phyloP scores from a whole-genome alignment of 1,139 yeast species.

The Zygosaccharomyces pseudobailii region DNA sequence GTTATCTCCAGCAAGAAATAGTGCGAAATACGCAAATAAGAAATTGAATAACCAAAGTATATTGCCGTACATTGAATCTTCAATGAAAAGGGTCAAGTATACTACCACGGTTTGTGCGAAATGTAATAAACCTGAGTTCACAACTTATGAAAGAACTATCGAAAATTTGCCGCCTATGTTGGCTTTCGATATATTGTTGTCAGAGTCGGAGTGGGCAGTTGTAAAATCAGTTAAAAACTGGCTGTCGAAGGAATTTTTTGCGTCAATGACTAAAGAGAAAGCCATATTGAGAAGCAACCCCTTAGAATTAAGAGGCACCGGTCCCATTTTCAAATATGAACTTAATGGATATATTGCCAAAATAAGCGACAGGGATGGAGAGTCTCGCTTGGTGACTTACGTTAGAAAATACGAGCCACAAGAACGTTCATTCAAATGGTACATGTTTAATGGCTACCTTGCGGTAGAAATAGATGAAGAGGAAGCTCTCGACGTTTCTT shows the following conservation, averaged over 20 bases:
- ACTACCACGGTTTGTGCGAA: constrained; percentile 48
- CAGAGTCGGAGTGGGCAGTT: constrained; percentile 47
- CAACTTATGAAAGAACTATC: constrained; percentile 49
- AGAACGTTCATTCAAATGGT: constrained; percentile 51
- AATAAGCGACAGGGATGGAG: constrained; percentile 52
- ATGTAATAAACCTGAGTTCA: constrained; percentile 47
- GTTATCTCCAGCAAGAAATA: constrained; percentile 30
- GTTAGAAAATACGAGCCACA: constrained; percentile 42
- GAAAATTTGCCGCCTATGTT: constrained; percentile 61
- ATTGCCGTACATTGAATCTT: constrained; percentile 53
- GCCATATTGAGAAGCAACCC: constrained; percentile 39
- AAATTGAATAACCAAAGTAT: constrained; percentile 35
- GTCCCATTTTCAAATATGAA: constrained; percentile 45
- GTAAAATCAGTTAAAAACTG: constrained; percentile 47
- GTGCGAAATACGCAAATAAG: constrained; percentile 22
- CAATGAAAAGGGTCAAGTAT: constrained; percentile 49
- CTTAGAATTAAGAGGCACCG: constrained; percentile 34
- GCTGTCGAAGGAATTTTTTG: constrained; percentile 58
- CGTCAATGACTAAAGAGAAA: constrained; percentile 39
- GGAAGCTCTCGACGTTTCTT: constrained; percentile 62
- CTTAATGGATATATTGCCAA: constrained; percentile 67
- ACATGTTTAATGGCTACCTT: constrained; percentile 83
- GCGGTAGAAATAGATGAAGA: constrained; percentile 70
- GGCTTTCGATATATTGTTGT: constrained; percentile 54
- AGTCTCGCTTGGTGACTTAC: constrained; percentile 56